These are phyloP conservation scores for Chlorella variabilis DNA, from an alignment of 163 green algal species.

Conservation along the genomic window DNA sequence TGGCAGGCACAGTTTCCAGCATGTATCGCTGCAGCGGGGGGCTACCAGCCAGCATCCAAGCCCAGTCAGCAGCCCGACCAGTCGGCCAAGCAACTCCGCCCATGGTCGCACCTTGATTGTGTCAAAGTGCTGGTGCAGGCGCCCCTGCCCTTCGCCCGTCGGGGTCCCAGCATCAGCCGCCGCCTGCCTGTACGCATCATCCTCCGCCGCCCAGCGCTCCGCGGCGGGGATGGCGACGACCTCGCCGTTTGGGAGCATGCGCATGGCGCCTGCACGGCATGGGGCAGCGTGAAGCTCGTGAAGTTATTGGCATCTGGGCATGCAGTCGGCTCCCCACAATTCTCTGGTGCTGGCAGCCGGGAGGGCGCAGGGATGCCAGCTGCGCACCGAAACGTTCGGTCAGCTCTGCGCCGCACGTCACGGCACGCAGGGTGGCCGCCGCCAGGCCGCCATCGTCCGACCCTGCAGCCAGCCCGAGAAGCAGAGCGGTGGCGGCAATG, in stretches of 20 bases:
- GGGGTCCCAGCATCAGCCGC: too few relatives aligned
- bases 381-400: conserved; percentile 11
- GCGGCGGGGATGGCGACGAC: conserved; percentile 40
- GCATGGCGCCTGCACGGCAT: conserved; percentile 60
- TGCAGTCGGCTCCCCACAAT: too few relatives aligned
- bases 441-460: conserved; percentile 60
- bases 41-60: too few relatives aligned
- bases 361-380: too few relatives aligned
- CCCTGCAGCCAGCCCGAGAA: background rate
- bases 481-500: background rate
- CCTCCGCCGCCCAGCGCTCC: conserved; percentile 11
- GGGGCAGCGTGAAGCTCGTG: background rate
- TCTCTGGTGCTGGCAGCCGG: too few relatives aligned
- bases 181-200: background rate
- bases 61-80: too few relatives aligned
- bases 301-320: too few relatives aligned
- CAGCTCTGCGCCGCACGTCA: conserved; percentile 68
- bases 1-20: too few relatives aligned
- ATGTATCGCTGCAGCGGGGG: too few relatives aligned
- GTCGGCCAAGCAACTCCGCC: too few relatives aligned
- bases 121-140: background rate
- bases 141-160: background rate
- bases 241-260: conserved; percentile 79
- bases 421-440: conserved; percentile 57
- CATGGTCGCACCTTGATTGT: background rate